Conservation (phyloP, 257 asterid genomes). For the Solanum microdontum region DNA sequence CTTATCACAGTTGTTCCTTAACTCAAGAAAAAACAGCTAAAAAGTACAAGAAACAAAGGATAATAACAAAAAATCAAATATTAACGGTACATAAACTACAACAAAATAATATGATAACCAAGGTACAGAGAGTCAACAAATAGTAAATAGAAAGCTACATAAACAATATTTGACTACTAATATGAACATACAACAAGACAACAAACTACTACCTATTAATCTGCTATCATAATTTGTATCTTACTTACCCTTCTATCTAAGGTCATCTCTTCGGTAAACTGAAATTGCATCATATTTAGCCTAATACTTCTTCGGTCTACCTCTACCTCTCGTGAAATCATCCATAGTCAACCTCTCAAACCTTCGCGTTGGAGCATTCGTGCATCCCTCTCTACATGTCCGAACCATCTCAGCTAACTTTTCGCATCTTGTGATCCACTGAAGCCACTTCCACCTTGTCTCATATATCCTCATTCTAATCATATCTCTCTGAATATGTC, state of each 20-base stretch:
- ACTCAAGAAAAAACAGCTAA: neutral
- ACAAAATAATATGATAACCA: neutral
- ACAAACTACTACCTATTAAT: neutral
- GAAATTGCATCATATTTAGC: neutral
- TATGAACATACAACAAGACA: neutral
- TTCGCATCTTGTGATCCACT: neutral
- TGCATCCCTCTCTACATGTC: too few relatives aligned
- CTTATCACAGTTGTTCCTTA: neutral
- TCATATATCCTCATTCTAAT: neutral
- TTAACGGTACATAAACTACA: too few relatives aligned
- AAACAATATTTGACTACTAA: too few relatives aligned
- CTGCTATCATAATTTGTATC: neutral
- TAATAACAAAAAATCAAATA: too few relatives aligned
- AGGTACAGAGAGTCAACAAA: too few relatives aligned
- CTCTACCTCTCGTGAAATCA: neutral
- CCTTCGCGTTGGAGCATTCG: neutral
- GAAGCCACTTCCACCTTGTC: neutral
- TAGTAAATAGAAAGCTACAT: neutral
- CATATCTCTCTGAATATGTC: neutral
- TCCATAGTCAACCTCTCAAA: neutral
- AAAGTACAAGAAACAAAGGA: neutral
- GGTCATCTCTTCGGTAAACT: neutral
- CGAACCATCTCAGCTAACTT: too few relatives aligned
- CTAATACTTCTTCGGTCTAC: neutral
- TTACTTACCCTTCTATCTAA: neutral